Conservation (phyloP, 2,329 filamentous ascomycete genomes). For the Piedraia hortae region DNA sequence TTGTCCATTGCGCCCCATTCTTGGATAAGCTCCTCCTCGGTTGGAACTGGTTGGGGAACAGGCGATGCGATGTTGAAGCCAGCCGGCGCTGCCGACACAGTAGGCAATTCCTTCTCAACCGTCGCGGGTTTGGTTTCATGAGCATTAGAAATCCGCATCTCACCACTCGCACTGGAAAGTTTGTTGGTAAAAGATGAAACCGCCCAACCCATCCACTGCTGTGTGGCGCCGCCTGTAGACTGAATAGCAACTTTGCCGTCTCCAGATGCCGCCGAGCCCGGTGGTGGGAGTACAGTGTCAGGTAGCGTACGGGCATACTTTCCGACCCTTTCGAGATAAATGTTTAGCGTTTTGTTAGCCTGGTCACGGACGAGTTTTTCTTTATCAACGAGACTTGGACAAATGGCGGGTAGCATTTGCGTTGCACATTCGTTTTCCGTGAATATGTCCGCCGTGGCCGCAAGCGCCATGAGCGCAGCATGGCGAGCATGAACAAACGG, state of each 20-base stretch:
- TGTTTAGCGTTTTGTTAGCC: constrained; percentile 64
- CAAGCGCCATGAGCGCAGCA: constrained; percentile 61
- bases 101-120: constrained; percentile 7
- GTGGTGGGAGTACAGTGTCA: constrained; percentile 47
- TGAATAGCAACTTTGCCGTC: constrained; percentile 49
- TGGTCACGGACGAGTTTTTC: constrained; percentile 86
- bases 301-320: constrained; percentile 56
- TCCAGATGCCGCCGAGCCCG: constrained; percentile 20
- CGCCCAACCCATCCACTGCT: constrained; percentile 82
- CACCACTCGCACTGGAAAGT: constrained; percentile 52
- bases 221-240: constrained; percentile 27
- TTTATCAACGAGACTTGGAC: constrained; percentile 68
- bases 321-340: constrained; percentile 57
- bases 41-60: constrained; percentile 9
- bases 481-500: constrained; percentile 88
- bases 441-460: constrained; percentile 65
- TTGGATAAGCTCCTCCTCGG: constrained; percentile 32
- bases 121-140: constrained; percentile 18
- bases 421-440: constrained; percentile 67
- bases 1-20: constrained; percentile 41
- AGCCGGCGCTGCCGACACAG: constrained; percentile 5
- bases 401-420: constrained; percentile 60
- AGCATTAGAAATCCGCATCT: constrained; percentile 43
- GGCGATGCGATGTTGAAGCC: constrained; percentile 4
- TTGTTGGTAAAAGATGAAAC: constrained; percentile 98